Conservation (phyloP, 768 basidiomycete species). For the Mycena capillaripes region DNA sequence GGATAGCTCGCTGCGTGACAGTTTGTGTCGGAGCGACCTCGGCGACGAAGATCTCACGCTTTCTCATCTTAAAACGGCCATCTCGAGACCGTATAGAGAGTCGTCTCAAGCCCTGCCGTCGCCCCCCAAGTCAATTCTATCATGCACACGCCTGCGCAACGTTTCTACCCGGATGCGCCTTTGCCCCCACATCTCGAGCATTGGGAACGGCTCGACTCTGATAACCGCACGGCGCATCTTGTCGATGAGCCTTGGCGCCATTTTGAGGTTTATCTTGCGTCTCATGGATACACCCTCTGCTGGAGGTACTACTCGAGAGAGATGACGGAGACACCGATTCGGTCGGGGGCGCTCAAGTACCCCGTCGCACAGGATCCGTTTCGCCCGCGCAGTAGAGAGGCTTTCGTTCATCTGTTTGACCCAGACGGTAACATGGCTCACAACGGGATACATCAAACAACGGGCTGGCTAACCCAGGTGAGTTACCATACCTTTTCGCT, state of each 20-base stretch:
- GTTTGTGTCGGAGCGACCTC: constrained; percentile 3
- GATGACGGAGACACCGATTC: constrained; percentile 26
- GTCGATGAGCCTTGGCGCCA: constrained; percentile 35
- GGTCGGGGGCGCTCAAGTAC: not conserved
- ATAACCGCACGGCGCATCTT: constrained; percentile 29
- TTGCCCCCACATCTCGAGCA: constrained; percentile 28
- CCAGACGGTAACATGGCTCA: not conserved
- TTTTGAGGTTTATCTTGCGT: constrained; percentile 32
- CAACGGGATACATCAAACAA: constrained; percentile 30
- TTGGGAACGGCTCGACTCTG: constrained; percentile 33
- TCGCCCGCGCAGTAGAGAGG: constrained; percentile 20
- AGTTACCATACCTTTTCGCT: not conserved
- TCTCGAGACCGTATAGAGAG: not conserved
- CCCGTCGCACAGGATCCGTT: constrained; percentile 25
- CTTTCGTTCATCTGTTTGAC: constrained; percentile 24
- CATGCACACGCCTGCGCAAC: not conserved
- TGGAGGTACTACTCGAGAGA: constrained; percentile 35
- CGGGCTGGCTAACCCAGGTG: constrained; percentile 35
- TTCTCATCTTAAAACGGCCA: not conserved
- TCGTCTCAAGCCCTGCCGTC: not conserved
- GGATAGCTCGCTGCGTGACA: not conserved
- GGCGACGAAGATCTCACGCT: constrained; percentile 14
- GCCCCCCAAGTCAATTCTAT: not conserved
- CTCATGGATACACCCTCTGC: constrained; percentile 34
- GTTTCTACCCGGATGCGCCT: constrained; percentile 27